Percentiles rank a stretch among this genome's conserved stretches.
These are phyloP conservation scores for Phytophthora boehmeriae DNA, from an alignment of 352 stramenopile genomes.

Conservation along the genomic window DNA sequence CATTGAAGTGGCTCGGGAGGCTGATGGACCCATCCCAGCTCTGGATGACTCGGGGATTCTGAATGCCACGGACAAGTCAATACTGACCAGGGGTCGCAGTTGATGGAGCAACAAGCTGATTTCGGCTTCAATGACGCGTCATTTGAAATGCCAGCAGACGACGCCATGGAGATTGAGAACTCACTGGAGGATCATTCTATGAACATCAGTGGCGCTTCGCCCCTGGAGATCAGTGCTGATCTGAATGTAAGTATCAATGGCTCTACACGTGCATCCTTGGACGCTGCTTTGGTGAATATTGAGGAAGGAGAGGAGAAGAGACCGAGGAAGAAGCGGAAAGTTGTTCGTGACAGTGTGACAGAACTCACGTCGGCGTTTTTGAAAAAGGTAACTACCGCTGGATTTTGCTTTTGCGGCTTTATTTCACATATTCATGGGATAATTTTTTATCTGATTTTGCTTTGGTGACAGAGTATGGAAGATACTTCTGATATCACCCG, in stretches of 20 bases:
- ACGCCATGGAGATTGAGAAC: conserved; percentile 53
- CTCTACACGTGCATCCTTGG: conserved; percentile 67
- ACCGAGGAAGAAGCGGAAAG: conserved; percentile 85
- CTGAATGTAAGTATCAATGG: conserved; percentile 73
- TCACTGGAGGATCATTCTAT: conserved; percentile 32
- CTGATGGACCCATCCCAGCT: conserved; percentile 49
- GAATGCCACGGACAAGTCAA: conserved; percentile 53
- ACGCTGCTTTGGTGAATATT: conserved; percentile 54
- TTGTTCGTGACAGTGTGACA: conserved; percentile 78
- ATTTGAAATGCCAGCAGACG: conserved; percentile 49
- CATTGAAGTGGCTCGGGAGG: conserved; percentile 83
- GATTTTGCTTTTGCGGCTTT: not conserved
- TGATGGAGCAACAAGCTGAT: conserved; percentile 44
- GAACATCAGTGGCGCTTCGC: conserved; percentile 44
- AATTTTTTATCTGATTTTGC: conserved; percentile 15
- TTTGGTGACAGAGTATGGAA: conserved; percentile 39
- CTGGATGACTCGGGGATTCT: conserved; percentile 69
- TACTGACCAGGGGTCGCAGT: conserved; percentile 37
- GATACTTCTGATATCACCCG: conserved; percentile 82
- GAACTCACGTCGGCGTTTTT: conserved; percentile 77
- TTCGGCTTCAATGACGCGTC: conserved; percentile 67
- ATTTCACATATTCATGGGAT: not conserved
- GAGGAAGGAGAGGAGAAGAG: conserved; percentile 42
- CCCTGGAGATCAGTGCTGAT: conserved; percentile 69
- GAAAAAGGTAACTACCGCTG: conserved; percentile 51